phyloP scores from a whole-genome alignment of 495 filamentous ascomycete genomes.

The Trichoderma virens region DNA sequence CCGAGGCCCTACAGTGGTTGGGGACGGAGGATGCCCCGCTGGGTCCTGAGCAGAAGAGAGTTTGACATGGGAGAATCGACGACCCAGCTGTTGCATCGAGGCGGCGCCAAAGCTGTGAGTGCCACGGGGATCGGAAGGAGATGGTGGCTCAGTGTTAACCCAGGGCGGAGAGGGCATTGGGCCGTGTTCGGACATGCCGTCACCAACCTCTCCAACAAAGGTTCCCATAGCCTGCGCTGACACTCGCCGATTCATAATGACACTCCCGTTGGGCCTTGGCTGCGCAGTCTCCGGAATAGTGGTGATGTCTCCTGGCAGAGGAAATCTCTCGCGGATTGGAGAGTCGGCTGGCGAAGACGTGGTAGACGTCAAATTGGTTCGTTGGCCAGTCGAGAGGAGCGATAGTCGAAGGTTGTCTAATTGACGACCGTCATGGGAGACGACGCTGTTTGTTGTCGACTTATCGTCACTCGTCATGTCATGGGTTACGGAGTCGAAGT shows the following conservation, averaged over 20 bases:
- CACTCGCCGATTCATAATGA: constrained; percentile 44
- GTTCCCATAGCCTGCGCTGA: constrained; percentile 44
- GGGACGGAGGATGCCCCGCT: not conserved
- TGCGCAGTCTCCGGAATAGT: constrained; percentile 23
- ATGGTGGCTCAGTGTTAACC: not conserved
- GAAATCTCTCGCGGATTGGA: constrained; percentile 38
- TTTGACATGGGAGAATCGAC: constrained; percentile 33
- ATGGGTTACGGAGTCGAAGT: constrained; percentile 12
- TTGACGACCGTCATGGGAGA: constrained; percentile 42
- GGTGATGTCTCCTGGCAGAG: constrained; percentile 26
- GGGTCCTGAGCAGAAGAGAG: constrained; percentile 11
- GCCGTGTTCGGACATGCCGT: not conserved
- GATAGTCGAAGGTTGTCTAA: constrained; percentile 47
- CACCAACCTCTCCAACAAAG: constrained; percentile 25
- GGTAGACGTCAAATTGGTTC: constrained; percentile 46
- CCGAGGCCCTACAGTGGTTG: constrained; percentile 10
- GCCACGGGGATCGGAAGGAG: not conserved
- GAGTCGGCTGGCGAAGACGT: constrained; percentile 47
- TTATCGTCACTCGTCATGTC: constrained; percentile 31
- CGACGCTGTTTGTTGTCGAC: constrained; percentile 39
- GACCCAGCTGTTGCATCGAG: constrained; percentile 25
- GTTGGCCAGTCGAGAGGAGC: constrained; percentile 51
- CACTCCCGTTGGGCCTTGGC: constrained; percentile 42
- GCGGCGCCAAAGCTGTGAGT: constrained; percentile 40
- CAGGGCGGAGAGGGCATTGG: not conserved